Evolutionary conservation across 108 stramenopile genomes (phyloP).

Genomic region (Pseudonitzschia delicatissima): DNA sequence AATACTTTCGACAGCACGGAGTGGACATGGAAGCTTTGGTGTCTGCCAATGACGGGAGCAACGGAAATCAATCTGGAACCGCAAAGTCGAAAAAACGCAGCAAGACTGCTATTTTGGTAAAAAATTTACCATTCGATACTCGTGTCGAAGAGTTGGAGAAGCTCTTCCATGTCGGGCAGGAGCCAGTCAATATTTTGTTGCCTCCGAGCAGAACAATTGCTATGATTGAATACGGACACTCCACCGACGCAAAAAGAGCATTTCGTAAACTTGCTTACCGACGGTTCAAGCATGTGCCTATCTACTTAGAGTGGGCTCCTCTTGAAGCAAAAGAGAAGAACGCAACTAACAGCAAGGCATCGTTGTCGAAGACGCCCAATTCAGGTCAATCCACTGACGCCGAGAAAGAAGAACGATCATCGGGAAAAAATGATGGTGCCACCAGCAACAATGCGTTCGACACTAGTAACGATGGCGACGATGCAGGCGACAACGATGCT

Average conservation of each 20-base stretch:
- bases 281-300: slow-evolving; percentile 92
- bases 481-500: slow-evolving; percentile 18
- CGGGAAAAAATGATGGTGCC: neutral
- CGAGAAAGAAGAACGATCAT: neutral
- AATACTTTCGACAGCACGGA: slow-evolving; percentile 87
- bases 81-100: slow-evolving; percentile 54
- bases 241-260: slow-evolving; percentile 86
- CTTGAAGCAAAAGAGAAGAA: slow-evolving; percentile 30
- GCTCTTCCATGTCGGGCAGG: slow-evolving; percentile 81
- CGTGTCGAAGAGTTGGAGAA: slow-evolving; percentile 80
- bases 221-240: slow-evolving; percentile 87
- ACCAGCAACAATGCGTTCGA: neutral
- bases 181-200: slow-evolving; percentile 62
- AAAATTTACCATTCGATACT: slow-evolving; percentile 93
- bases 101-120: slow-evolving; percentile 87
- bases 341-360: neutral
- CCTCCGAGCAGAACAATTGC: slow-evolving; percentile 90
- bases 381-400: neutral
- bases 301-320: slow-evolving; percentile 99
- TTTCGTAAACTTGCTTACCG: slow-evolving; percentile 92
- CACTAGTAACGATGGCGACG: neutral
- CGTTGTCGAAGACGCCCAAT: neutral
- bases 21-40: slow-evolving; percentile 88
- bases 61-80: neutral
- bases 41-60: slow-evolving; percentile 30